phyloP scores from a whole-genome alignment of 2,329 filamentous ascomycete species.

The Colletotrichum phormii region DNA sequence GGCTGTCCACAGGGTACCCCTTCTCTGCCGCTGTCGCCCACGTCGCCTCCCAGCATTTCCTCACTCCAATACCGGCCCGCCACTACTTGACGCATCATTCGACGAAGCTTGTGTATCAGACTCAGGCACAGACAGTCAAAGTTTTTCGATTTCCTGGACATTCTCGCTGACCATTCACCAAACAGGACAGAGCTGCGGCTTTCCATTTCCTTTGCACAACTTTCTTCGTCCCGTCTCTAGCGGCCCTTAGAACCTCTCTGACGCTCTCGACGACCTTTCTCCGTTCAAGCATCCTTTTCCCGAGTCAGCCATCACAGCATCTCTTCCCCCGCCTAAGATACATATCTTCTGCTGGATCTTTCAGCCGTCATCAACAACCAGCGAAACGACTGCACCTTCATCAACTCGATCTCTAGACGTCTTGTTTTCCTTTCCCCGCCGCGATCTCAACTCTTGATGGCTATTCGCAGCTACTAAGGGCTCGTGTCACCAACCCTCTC shows the following conservation, averaged over 20 bases:
- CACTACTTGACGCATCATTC: constrained; percentile 34
- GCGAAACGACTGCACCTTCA: neutral
- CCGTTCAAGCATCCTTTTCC: constrained; percentile 14
- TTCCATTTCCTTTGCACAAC: constrained; percentile 17
- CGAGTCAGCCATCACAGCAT: constrained; percentile 22
- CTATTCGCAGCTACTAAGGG: constrained; percentile 30
- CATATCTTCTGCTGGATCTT: neutral
- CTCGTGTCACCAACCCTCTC: constrained; percentile 15
- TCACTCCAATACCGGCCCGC: constrained; percentile 25
- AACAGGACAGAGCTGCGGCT: constrained; percentile 14
- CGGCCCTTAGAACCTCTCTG: constrained; percentile 9
- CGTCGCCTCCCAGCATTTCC: neutral
- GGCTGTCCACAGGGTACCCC: constrained; percentile 18
- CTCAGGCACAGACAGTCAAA: constrained; percentile 37
- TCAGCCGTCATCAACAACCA: neutral
- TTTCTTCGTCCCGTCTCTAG: constrained; percentile 31
- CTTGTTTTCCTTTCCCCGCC: neutral
- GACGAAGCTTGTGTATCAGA: constrained; percentile 37
- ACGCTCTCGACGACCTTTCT: constrained; percentile 16
- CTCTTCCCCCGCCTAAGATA: neutral
- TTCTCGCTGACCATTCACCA: constrained; percentile 19
- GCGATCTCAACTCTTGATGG: constrained; percentile 29
- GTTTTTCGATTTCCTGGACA: constrained; percentile 22
- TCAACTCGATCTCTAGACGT: neutral
- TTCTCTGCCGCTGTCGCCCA: neutral